Evolutionary conservation across 1,284 basidiomycete genomes (phyloP), one percentile per base, ranked within the genome.

Genomic region (Meira nashicola): DNA sequence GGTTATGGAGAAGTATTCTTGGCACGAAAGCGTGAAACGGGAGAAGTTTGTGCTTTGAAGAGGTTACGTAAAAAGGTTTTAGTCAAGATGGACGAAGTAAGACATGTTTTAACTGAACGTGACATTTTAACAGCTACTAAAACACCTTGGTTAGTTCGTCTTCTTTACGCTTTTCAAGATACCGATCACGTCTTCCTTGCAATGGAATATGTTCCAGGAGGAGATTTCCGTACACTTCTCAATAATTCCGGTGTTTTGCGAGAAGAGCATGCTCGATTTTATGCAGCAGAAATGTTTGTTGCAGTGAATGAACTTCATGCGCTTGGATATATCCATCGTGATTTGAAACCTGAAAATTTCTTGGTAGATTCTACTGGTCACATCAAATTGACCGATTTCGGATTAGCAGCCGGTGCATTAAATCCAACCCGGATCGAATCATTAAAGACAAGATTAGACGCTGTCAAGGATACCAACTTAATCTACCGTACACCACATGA

Each of bases 321-420:
- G 38, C 72, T 76, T 1, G 74, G 75, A 38, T 77, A 78, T 64
- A 76, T 77, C 39, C 94, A 98, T 81, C 89, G 94, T 62, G 94
- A 98, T 81, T 82, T 97, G 58, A 98, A 97, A 80, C 94, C 94
- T 1, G 94, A 97, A 41, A 99, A 99, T 80, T 98, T 99, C 83
- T 83, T 99, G 51, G 89, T 99, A 43, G 95, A 98, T 76, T 85
- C 89, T 9, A 87, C 87, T 9, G 95, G 95, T 1, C 95, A 99
- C 78, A 94, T 98, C 79, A 98, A 98, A 80, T 82, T 99, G 49
- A 98, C 95, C 7, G 95, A 99, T 80, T 99, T 98, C 79, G 95
- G 95, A 50, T 84, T 99, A 12, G 95, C 95, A 1, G 95, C 95
- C 1, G 95, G 95, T 39, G 90, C 93, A 0, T 82, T 99, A 58